These are phyloP conservation scores for Piper longum DNA, from an alignment of 164 flowering plant species.

Conservation along the genomic window DNA sequence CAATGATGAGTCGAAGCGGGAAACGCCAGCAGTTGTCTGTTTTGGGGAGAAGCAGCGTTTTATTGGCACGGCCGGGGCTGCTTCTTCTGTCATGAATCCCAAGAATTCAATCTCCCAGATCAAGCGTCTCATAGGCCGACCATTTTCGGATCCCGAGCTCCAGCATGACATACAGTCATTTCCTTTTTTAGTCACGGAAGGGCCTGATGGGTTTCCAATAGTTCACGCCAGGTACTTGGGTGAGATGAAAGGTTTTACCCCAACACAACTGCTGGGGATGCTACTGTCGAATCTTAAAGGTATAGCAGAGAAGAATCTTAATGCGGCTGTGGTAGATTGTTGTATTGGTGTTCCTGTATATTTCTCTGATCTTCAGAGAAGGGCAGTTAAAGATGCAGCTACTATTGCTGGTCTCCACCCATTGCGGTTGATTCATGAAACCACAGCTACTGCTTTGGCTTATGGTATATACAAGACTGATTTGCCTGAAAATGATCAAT, in stretches of 20 bases:
- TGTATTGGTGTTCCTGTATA: conserved; percentile 90
- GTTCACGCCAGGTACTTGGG: conserved; percentile 70
- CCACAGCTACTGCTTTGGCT: conserved; percentile 82
- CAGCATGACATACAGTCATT: conserved; percentile 60
- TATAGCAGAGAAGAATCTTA: conserved; percentile 87
- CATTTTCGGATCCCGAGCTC: conserved; percentile 71
- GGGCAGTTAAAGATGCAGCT: conserved; percentile 88
- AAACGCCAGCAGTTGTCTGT: conserved; percentile 82
- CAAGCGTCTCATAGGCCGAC: conserved; percentile 64
- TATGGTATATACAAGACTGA: conserved; percentile 94
- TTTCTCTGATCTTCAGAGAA: conserved; percentile 80
- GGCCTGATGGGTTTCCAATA: conserved; percentile 87
- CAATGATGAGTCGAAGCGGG: conserved; percentile 95
- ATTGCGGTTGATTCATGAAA: conserved; percentile 62
- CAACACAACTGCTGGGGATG: conserved; percentile 83
- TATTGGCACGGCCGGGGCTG: conserved; percentile 92
- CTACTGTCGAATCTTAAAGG: conserved; percentile 61
- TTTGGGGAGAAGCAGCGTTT: conserved; percentile 94
- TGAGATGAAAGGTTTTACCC: conserved; percentile 51
- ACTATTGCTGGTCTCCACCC: conserved; percentile 86
- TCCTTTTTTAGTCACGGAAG: conserved; percentile 69
- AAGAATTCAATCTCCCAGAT: conserved; percentile 77
- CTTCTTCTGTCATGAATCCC: conserved; percentile 74
- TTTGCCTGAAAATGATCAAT: conserved; percentile 66
- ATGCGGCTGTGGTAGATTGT: conserved; percentile 92